phyloP scores from a whole-genome alignment of 2,329 filamentous ascomycete species.

The Torrubiellomyces zombiae region DNA sequence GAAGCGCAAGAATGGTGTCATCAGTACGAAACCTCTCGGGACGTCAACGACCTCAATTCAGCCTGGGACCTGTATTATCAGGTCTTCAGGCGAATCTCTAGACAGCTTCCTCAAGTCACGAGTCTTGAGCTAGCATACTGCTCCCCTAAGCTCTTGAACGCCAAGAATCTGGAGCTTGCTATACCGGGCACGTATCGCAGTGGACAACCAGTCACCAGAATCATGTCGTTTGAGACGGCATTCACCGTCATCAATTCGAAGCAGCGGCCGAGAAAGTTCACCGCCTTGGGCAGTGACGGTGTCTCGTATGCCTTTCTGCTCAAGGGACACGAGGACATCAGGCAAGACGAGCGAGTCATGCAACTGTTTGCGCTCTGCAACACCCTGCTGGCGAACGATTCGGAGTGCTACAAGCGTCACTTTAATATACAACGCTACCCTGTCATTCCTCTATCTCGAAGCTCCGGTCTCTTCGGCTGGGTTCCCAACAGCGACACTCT shows the following conservation, averaged over 20 bases:
- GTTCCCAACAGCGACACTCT: slow-evolving; percentile 95
- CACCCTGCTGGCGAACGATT: slow-evolving; percentile 81
- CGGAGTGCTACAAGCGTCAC: slow-evolving; percentile 92
- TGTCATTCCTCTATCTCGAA: slow-evolving; percentile 92
- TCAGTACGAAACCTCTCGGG: slow-evolving; percentile 74
- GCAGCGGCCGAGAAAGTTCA: slow-evolving; percentile 82
- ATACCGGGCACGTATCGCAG: slow-evolving; percentile 92
- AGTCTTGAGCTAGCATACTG: slow-evolving; percentile 91
- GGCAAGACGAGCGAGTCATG: slow-evolving; percentile 98
- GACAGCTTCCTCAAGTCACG: slow-evolving; percentile 84
- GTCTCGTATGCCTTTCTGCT: slow-evolving; percentile 73
- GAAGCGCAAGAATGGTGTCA: slow-evolving; percentile 95
- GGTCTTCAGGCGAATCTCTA: slow-evolving; percentile 87
- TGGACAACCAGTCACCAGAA: slow-evolving; percentile 59
- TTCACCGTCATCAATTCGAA: slow-evolving; percentile 92
- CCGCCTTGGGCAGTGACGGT: slow-evolving; percentile 77
- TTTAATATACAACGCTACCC: slow-evolving; percentile 92
- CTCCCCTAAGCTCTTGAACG: slow-evolving; percentile 78
- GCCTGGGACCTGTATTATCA: slow-evolving; percentile 99
- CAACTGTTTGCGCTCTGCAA: slow-evolving; percentile 97
- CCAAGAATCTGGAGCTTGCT: slow-evolving; percentile 73
- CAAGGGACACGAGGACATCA: slow-evolving; percentile 98
- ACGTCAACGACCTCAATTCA: slow-evolving; percentile 89
- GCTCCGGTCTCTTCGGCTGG: slow-evolving; percentile 89
- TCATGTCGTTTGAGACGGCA: slow-evolving; percentile 77